Evolutionary conservation across 1,139 yeast species (phyloP), one percentile per base, ranked within the genome.

Genomic region (Nematodospora anomalae): DNA sequence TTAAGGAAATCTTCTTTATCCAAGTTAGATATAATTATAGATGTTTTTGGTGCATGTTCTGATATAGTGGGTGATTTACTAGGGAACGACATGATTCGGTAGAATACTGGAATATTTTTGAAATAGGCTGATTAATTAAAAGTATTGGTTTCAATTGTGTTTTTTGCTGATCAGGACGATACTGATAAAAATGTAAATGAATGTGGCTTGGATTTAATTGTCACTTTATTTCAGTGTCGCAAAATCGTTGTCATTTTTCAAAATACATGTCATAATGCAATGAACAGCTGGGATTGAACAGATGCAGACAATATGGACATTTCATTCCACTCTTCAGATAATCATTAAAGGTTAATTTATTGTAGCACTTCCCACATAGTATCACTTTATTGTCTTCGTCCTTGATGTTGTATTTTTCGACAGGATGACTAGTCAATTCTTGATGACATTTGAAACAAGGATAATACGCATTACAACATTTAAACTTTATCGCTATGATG

Each of bases 401-500:
- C 28, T 28, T 36, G 10, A 21, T 16, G 28, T 47, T 31, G 57
- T 63, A 60, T 28, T 49, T 48, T 20, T 33, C 28, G 5, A 50
- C 32, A 4, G 28, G 32, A 35, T 61, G 67, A 18, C 33, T 33
- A 3, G 47, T 44, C 8, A 31, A 35, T 25, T 52, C 57, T 9
- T 47, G 43, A 43, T 71, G 76, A 44, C 76, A 71, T 47, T 65
- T 45, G 48, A 51, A 66, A 49, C 76, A 71, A 2, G 74, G 72
- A 41, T 54, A 71, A 40, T 57, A 70, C 6, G 40, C 36, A 11
- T 37, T 44, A 44, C 76, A 71, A 47, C 76, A 71, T 38, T 57
- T 58, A 50, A 66, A 68, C 43, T 62, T 64, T 36, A 71, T 52
- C 12, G 75, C 75, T 3, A 71, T 63, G n/a, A 70, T 57, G 43